Percentiles rank a stretch among this genome's conserved stretches.
These are phyloP conservation scores for Penicillium sp. DNA, from an alignment of 2,329 filamentous ascomycete species.

Conservation along the genomic window DNA sequence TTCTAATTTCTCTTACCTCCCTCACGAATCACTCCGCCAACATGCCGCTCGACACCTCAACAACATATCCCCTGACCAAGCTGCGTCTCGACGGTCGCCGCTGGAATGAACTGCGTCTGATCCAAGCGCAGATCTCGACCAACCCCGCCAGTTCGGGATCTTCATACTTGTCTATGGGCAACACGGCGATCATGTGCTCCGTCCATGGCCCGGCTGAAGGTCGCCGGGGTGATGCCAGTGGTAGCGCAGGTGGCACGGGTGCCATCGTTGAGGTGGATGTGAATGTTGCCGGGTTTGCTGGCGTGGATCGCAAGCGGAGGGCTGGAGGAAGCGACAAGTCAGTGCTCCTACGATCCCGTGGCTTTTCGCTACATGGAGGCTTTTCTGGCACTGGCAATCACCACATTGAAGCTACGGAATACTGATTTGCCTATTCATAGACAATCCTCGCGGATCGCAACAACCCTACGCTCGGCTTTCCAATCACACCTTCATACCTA, in stretches of 20 bases:
- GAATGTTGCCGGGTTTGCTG: conserved; percentile 82
- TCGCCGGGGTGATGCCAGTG: conserved; percentile 51
- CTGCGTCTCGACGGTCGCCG: conserved; percentile 80
- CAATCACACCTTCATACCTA: conserved; percentile 77
- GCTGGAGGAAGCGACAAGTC: conserved; percentile 74
- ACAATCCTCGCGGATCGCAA: conserved; percentile 62
- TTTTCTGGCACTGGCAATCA: background rate
- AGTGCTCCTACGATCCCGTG: conserved; percentile 31
- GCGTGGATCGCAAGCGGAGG: conserved; percentile 78
- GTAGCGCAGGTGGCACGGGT: conserved; percentile 49
- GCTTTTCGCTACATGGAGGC: background rate
- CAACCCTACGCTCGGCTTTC: conserved; percentile 76
- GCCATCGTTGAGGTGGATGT: conserved; percentile 80
- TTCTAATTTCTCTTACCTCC: background rate
- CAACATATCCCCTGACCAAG: conserved; percentile 83
- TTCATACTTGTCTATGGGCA: conserved; percentile 93
- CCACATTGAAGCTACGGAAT: background rate
- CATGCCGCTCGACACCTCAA: conserved; percentile 95
- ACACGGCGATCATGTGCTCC: conserved; percentile 94
- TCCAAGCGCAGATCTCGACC: conserved; percentile 86
- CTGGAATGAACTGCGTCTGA: conserved; percentile 93
- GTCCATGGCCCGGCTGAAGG: conserved; percentile 82
- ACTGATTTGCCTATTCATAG: conserved; percentile 47
- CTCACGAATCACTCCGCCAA: conserved; percentile 17
- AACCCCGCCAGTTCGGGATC: conserved; percentile 92